Conservation (phyloP, 768 basidiomycete species). For the Tubosaeta sp. region DNA sequence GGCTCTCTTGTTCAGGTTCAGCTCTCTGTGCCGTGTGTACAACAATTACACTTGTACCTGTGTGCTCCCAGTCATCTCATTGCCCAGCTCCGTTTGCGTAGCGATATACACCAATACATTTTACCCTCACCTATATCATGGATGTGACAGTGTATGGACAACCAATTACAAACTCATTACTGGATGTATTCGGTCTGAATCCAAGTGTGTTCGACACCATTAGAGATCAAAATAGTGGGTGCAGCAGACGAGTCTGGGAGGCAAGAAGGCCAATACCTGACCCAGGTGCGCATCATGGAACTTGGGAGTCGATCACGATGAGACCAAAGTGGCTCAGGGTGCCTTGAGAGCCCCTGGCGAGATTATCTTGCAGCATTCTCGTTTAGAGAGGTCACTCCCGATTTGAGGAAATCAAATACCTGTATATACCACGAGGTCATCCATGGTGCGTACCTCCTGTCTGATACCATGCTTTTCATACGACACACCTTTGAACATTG, state of each 20-base stretch:
- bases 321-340: background rate
- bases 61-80: constrained; percentile 12
- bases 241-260: background rate
- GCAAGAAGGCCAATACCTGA: background rate
- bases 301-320: background rate
- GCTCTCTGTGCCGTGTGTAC: constrained; percentile 14
- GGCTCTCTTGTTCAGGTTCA: background rate
- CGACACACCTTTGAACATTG: background rate
- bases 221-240: background rate
- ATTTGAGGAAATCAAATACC: background rate
- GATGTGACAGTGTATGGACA: constrained; percentile 19
- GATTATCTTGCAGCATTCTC: background rate
- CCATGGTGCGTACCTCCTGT: background rate
- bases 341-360: background rate
- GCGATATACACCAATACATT: constrained; percentile 19
- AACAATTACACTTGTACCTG: constrained; percentile 20
- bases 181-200: constrained; percentile 1
- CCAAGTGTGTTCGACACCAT: background rate
- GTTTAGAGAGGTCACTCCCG: background rate
- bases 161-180: constrained; percentile 6
- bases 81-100: constrained; percentile 15
- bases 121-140: constrained; percentile 13
- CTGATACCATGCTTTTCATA: background rate
- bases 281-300: background rate
- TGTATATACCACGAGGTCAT: background rate